Conservation (phyloP, 345 rosid species). For the Acer negundo region DNA sequence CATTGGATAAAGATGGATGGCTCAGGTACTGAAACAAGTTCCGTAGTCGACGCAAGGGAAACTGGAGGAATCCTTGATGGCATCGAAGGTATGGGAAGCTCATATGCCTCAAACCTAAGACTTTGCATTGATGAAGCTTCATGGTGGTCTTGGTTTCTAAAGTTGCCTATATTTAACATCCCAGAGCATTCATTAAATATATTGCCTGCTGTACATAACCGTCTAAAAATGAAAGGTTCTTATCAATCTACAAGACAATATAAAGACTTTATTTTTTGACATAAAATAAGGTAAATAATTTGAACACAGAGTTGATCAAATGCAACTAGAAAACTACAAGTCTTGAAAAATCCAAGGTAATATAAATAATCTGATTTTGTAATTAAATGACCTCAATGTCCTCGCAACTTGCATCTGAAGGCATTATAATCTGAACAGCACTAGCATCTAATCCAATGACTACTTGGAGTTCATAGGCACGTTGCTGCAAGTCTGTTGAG, state of each 20-base stretch:
- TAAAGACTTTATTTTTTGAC: not conserved
- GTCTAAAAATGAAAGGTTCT: slow-evolving; percentile 72
- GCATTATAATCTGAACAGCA: slow-evolving; percentile 69
- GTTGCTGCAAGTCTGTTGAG: slow-evolving; percentile 98
- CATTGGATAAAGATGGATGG: no score
- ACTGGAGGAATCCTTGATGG: slow-evolving; percentile 47
- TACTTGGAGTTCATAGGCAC: slow-evolving; percentile 94
- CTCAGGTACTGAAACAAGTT: slow-evolving; percentile 77
- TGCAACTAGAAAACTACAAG: not conserved
- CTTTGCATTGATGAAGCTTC: slow-evolving; percentile 66
- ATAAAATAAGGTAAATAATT: not conserved
- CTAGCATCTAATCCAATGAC: slow-evolving; percentile 62
- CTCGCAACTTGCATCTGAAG: slow-evolving; percentile 91
- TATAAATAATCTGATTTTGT: not conserved
- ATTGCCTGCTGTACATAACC: slow-evolving; percentile 67
- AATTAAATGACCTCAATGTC: slow-evolving; percentile 73
- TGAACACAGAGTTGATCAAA: not conserved
- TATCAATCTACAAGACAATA: slow-evolving; percentile 67
- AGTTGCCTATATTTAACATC: slow-evolving; percentile 44
- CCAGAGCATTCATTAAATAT: slow-evolving; percentile 74
- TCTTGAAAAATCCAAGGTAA: not conserved
- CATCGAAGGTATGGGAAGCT: slow-evolving; percentile 70
- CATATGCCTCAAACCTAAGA: slow-evolving; percentile 97
- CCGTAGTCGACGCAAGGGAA: slow-evolving; percentile 48
- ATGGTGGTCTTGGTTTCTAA: slow-evolving; percentile 60